phyloP scores from a whole-genome alignment of 441 rosid species.

The Codiaeum variegatum region DNA sequence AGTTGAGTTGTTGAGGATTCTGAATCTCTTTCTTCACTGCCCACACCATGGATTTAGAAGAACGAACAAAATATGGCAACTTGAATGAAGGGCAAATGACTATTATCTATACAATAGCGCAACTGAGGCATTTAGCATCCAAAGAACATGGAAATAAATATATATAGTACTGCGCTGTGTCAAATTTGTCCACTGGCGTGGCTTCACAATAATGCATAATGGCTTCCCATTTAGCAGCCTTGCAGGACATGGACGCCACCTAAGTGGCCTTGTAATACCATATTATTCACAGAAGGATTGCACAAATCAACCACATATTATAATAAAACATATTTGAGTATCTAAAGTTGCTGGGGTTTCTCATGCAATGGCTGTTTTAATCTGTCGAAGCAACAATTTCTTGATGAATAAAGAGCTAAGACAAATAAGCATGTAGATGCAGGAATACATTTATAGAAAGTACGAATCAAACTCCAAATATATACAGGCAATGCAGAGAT shows the following conservation, averaged over 20 bases:
- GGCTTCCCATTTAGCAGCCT: conserved; percentile 90
- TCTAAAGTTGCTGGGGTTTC: background rate
- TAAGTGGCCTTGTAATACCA: background rate
- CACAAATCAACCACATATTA: background rate
- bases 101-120: background rate
- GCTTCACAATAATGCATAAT: conserved; percentile 89
- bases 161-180: background rate
- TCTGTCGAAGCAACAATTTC: background rate
- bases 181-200: conserved; percentile 32
- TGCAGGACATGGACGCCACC: background rate
- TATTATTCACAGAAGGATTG: too few relatives aligned
- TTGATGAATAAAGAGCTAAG: background rate
- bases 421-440: background rate
- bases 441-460: background rate
- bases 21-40: too few relatives aligned
- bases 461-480: background rate
- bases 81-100: background rate
- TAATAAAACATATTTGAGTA: too few relatives aligned
- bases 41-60: too few relatives aligned
- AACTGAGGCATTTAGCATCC: background rate
- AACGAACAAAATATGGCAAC: background rate
- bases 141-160: background rate
- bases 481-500: background rate
- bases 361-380: background rate
- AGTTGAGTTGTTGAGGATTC: too few relatives aligned